Conservation (phyloP, 257 asterid genomes). For the Jacaranda copaia region DNA sequence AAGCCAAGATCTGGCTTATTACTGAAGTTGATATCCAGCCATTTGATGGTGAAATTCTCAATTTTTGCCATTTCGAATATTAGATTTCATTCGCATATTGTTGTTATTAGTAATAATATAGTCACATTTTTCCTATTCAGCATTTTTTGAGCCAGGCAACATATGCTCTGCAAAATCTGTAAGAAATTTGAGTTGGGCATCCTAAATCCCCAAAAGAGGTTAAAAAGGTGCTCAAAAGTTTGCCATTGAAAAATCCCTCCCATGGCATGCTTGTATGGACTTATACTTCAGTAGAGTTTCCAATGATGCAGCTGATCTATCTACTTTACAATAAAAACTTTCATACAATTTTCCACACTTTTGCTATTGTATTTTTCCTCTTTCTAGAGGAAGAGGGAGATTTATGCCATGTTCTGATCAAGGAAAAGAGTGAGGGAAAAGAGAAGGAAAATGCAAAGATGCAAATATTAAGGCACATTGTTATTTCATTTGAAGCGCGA, state of each 20-base stretch:
- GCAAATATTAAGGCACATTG: no score
- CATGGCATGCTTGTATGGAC: constrained; percentile 23
- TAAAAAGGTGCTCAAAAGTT: no score
- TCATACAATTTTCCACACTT: no score
- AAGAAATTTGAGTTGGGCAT: constrained; percentile 61
- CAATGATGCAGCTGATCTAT: constrained; percentile 51
- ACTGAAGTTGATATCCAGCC: constrained; percentile 62
- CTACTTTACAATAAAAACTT: no score
- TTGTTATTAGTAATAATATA: neutral
- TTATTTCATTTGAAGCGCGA: no score
- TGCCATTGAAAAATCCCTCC: constrained; percentile 33
- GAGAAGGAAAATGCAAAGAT: no score
- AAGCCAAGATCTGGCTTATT: constrained; percentile 47
- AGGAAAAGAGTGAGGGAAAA: no score
- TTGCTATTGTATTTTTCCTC: no score
- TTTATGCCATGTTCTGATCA: no score
- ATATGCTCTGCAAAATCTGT: no score
- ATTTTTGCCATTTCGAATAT: neutral
- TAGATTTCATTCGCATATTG: neutral
- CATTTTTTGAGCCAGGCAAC: constrained; percentile 46
- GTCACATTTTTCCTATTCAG: constrained; percentile 35
- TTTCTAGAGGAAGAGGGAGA: no score
- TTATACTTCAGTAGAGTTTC: constrained; percentile 27
- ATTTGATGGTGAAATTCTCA: constrained; percentile 50
- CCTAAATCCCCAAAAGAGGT: no score